Evolutionary conservation across 768 basidiomycete genomes (phyloP), one percentile per base, ranked within the genome.

Genomic region (Filobasidium floriforme): DNA sequence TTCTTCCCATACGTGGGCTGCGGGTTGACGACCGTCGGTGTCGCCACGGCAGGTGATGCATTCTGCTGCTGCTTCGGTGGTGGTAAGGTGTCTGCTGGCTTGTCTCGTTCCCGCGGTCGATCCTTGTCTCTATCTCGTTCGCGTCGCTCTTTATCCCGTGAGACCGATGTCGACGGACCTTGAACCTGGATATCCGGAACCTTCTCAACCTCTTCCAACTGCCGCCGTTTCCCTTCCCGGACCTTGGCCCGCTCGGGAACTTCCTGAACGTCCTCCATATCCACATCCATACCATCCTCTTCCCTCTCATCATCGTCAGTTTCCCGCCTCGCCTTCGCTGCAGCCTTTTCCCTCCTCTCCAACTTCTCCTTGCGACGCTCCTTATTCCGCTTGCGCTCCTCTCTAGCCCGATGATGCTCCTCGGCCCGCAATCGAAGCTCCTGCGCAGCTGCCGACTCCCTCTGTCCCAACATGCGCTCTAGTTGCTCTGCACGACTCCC

Each of bases 251-350:
- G 41, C 51, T 49, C 59, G 2, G 29, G 28, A 44, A 29, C 29
- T 41, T 70, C 63, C 46, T 26, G 43, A 18, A 68, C 26, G 26
- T 60, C 60, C 15, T 67, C 62, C 66, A 67, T 51, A 46, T 69
- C 66, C 40, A 62, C 64, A 10, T 70, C 69, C 22, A 37, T 63
- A 6, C 46, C 22, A 9, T 63, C 65, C n/a, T 49, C 28, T 19
- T 67, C 69, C 32, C 32, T 3, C 32, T 37, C 32, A 37, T 37
- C 32, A 9, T 37, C 32, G 4, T 37, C 32, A 9, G 4, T 37
- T 19, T 51, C 18, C 24, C 19, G 19, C 24, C 12, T 51, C 49
- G 49, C 19, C 19, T 12, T 4, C 55, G 28, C n/a, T 18, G 55
- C n/a, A 59, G 55, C 22, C 14, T 59, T 24, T 32, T 7, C 18